Percentiles rank a stretch among this genome's conserved stretches.
Evolutionary conservation across 495 filamentous ascomycete species (phyloP).

Genomic region (Xylaria longipes): DNA sequence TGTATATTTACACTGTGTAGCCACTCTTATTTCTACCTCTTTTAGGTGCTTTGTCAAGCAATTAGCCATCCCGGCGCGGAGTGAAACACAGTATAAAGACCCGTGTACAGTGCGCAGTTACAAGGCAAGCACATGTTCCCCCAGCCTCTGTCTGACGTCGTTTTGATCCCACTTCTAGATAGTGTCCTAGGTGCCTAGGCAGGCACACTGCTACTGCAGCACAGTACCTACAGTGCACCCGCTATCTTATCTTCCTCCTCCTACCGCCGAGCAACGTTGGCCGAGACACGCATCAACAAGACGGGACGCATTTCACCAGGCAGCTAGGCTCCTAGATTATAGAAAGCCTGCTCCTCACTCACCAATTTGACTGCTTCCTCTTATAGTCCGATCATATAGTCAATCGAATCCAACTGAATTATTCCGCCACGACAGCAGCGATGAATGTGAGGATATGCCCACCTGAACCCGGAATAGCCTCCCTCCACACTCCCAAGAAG

Average conservation of each 20-base stretch:
- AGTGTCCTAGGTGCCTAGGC: neutral
- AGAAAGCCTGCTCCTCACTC: neutral
- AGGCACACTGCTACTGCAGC: neutral
- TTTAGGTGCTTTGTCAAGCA: neutral
- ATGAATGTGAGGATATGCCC: slow-evolving; percentile 20
- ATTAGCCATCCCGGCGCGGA: neutral
- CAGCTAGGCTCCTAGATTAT: neutral
- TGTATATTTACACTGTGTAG: neutral
- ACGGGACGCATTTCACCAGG: neutral
- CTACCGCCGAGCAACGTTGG: slow-evolving; percentile 12
- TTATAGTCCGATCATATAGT: neutral
- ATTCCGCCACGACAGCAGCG: neutral
- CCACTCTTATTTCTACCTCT: neutral
- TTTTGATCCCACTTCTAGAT: neutral
- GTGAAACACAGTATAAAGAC: neutral
- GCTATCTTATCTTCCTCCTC: neutral
- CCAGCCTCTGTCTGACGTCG: slow-evolving; percentile 6
- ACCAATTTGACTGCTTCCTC: neutral
- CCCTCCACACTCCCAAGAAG: neutral
- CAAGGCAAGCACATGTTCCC: neutral
- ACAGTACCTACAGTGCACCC: neutral
- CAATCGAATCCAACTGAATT: neutral
- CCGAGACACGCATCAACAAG: slow-evolving; percentile 6
- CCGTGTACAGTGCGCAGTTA: neutral
- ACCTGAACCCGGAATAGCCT: neutral